phyloP scores from a whole-genome alignment of 75 land plant species.

The Cryptomeria japonica region DNA sequence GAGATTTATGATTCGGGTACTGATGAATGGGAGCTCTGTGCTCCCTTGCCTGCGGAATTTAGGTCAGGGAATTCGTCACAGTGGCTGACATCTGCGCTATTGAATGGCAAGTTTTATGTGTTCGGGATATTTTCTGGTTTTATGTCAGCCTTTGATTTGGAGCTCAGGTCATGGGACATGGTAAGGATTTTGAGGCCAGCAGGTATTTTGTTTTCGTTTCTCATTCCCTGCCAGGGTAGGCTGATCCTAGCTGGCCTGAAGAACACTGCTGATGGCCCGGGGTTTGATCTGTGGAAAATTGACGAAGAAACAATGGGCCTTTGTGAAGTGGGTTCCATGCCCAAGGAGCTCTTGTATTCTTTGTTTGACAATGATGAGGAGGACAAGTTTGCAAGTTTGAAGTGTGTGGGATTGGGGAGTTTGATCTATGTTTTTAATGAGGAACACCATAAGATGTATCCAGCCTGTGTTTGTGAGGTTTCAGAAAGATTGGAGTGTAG shows the following conservation, averaged over 20 bases:
- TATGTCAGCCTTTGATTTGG: constrained; percentile 48
- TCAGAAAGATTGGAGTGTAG: constrained; percentile 15
- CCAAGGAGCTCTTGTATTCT: constrained; percentile 29
- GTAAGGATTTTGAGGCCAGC: constrained; percentile 49
- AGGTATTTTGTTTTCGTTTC: constrained; percentile 44
- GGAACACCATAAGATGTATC: constrained; percentile 45
- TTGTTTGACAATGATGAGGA: constrained; percentile 48
- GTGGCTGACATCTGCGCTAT: constrained; percentile 55
- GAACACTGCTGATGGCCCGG: constrained; percentile 20
- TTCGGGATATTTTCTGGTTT: constrained; percentile 42
- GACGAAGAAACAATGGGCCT: constrained; percentile 40
- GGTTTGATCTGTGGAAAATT: constrained; percentile 44
- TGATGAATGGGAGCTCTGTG: constrained; percentile 59
- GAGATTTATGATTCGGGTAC: constrained; percentile 59
- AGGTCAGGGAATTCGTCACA: constrained; percentile 50
- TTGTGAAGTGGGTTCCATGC: constrained; percentile 43
- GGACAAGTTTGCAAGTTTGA: constrained; percentile 57
- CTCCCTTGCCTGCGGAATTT: constrained; percentile 57
- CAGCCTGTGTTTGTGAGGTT: constrained; percentile 57
- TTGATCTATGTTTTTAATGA: constrained; percentile 62
- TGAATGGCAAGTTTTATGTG: constrained; percentile 40
- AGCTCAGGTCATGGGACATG: constrained; percentile 37
- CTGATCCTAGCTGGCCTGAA: constrained; percentile 62
- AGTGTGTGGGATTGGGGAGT: constrained; percentile 53
- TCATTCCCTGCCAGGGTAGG: constrained; percentile 30